These are phyloP conservation scores for Candida multigemmis DNA, from an alignment of 805 yeast genomes.

Conservation along the genomic window DNA sequence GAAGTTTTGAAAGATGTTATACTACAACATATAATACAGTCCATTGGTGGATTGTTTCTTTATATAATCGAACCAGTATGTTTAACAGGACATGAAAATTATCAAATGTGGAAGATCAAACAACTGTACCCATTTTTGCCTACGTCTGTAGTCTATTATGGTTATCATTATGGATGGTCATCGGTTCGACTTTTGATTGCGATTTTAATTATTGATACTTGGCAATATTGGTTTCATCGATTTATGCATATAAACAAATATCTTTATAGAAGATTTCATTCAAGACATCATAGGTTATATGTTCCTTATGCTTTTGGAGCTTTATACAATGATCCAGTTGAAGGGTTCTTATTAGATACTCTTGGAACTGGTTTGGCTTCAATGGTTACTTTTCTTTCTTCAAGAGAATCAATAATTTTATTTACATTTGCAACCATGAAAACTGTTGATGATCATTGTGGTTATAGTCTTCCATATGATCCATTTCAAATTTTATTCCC, in stretches of 20 bases:
- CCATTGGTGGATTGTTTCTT: slow-evolving; percentile 53
- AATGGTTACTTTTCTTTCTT: slow-evolving; percentile 50
- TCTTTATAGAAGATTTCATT: slow-evolving; percentile 76
- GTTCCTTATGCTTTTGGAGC: slow-evolving; percentile 98
- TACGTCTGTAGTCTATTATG: slow-evolving; percentile 34
- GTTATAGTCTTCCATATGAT: slow-evolving; percentile 90
- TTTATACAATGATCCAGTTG: slow-evolving; percentile 85
- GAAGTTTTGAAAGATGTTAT: slow-evolving; percentile 79
- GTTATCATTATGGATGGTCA: slow-evolving; percentile 61
- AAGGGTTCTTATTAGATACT: slow-evolving; percentile 89
- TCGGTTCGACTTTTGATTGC: slow-evolving; percentile 49
- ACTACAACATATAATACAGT: slow-evolving; percentile 78
- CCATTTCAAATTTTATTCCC: slow-evolving; percentile 88
- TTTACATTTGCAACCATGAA: slow-evolving; percentile 88
- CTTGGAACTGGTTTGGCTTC: slow-evolving; percentile 85
- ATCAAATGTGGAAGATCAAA: slow-evolving; percentile 38
- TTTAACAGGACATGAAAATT: slow-evolving; percentile 41
- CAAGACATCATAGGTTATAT: slow-evolving; percentile 88
- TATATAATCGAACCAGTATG: slow-evolving; percentile 49
- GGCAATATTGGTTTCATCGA: slow-evolving; percentile 92
- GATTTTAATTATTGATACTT: slow-evolving; percentile 73
- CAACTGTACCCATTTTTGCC: slow-evolving; percentile 36
- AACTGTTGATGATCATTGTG: slow-evolving; percentile 98
- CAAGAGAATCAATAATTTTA: slow-evolving; percentile 67
- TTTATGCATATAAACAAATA: slow-evolving; percentile 76